These are phyloP conservation scores for Penicillium sp. DNA, from an alignment of 2,329 filamentous ascomycete species.

Conservation along the genomic window DNA sequence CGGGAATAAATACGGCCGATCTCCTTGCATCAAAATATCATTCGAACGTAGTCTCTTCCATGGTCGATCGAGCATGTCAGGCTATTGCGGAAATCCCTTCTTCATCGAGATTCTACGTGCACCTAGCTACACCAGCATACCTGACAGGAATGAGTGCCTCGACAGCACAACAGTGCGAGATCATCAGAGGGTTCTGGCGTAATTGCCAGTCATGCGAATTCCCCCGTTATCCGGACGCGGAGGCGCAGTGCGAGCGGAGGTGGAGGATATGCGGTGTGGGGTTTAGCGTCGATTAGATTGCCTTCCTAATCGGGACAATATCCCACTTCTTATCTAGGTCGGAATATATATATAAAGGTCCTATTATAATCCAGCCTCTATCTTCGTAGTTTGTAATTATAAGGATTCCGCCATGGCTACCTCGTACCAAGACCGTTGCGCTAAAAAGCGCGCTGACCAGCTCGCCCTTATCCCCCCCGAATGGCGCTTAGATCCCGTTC, in stretches of 20 bases:
- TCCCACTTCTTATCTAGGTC: constrained; percentile 16
- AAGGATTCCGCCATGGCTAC: constrained; percentile 1
- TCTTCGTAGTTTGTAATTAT: background rate
- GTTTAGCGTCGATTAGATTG: constrained; percentile 12
- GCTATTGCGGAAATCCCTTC: constrained; percentile 32
- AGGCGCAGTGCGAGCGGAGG: constrained; percentile 34
- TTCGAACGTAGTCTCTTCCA: constrained; percentile 24
- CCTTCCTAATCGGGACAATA: constrained; percentile 27
- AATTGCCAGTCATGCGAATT: constrained; percentile 40
- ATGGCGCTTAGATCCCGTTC: constrained; percentile 25
- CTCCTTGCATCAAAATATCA: background rate
- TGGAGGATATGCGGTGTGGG: constrained; percentile 31
- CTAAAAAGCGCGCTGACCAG: constrained; percentile 24
- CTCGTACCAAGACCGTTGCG: constrained; percentile 24
- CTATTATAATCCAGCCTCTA: background rate
- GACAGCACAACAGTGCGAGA: constrained; percentile 32
- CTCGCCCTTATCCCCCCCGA: constrained; percentile 22
- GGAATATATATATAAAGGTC: background rate
- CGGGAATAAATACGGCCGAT: background rate
- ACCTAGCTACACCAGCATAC: constrained; percentile 41
- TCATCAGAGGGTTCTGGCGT: constrained; percentile 40
- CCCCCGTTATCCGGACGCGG: constrained; percentile 37
- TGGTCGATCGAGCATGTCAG: constrained; percentile 38
- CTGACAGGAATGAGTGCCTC: constrained; percentile 40
- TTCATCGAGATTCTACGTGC: constrained; percentile 41